Evolutionary conservation across 1,139 yeast species (phyloP).

Genomic region (Yamadazyma atmosphaerica): DNA sequence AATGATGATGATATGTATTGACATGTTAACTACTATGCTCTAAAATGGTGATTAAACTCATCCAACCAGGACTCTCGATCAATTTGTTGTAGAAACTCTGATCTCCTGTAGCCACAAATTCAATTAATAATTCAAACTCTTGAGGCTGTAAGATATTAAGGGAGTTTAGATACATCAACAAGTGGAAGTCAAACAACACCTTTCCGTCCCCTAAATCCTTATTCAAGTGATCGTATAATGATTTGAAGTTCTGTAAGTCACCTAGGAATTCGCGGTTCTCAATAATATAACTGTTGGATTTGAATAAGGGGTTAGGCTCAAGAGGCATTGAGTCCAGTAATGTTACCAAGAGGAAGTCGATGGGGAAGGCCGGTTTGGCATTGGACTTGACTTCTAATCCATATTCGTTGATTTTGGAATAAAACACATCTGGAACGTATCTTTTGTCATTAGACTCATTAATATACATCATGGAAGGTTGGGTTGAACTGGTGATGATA

Average conservation of each 20-base stretch:
- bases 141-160: slow-evolving; percentile 52
- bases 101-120: slow-evolving; percentile 38
- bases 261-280: slow-evolving; percentile 81
- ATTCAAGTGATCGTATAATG: slow-evolving; percentile 45
- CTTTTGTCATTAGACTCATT: slow-evolving; percentile 68
- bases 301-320: slow-evolving; percentile 53
- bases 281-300: slow-evolving; percentile 54
- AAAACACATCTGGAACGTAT: slow-evolving; percentile 94
- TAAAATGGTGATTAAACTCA: slow-evolving; percentile 63
- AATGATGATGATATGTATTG: too few species aligned
- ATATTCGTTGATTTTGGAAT: slow-evolving; percentile 83
- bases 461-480: slow-evolving; percentile 84
- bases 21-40: slow-evolving; percentile 31
- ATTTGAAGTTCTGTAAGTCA: slow-evolving; percentile 61
- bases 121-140: slow-evolving; percentile 51
- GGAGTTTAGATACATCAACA: slow-evolving; percentile 55
- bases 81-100: slow-evolving; percentile 52
- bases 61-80: slow-evolving; percentile 73
- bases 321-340: slow-evolving; percentile 91
- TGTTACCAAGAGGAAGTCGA: slow-evolving; percentile 85
- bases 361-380: slow-evolving; percentile 96
- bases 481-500: slow-evolving; percentile 82
- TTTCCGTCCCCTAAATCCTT: slow-evolving; percentile 43
- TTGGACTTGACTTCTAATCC: slow-evolving; percentile 81
- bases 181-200: slow-evolving; percentile 67